Percentiles rank a stretch among this genome's conserved stretches.
These are phyloP conservation scores for Cotoneaster glaucophyllus DNA, from an alignment of 306 rosid genomes.

Conservation along the genomic window DNA sequence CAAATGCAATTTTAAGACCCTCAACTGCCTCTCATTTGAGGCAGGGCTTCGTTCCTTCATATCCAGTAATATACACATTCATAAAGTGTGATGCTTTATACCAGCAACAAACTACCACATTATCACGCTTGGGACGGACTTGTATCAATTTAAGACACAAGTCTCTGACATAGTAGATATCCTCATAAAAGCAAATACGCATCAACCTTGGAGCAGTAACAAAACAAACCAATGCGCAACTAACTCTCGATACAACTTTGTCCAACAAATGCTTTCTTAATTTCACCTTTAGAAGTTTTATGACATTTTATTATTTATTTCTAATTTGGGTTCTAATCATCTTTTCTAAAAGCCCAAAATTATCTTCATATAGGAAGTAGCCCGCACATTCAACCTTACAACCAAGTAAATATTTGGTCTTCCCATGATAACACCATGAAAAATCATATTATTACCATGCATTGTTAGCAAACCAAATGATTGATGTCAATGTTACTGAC, in stretches of 20 bases:
- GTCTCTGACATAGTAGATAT: background rate
- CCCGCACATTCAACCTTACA: background rate
- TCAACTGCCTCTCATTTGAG: background rate
- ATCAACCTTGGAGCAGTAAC: background rate
- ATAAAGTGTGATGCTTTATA: background rate
- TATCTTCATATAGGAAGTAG: background rate
- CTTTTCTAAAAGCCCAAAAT: background rate
- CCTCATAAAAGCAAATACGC: background rate
- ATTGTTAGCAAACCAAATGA: background rate
- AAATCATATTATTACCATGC: background rate
- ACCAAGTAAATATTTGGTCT: background rate
- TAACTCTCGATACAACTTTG: background rate
- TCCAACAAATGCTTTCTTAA: background rate
- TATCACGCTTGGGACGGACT: background rate
- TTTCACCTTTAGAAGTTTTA: background rate
- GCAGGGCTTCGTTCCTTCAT: background rate
- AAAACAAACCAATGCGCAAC: background rate
- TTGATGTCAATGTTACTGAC: background rate
- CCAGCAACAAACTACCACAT: background rate
- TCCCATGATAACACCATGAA: background rate
- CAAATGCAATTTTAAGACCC: background rate
- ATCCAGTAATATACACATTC: background rate
- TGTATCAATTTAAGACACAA: conserved; percentile 3
- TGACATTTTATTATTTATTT: background rate
- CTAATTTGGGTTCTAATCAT: background rate